phyloP scores from a whole-genome alignment of 352 stramenopile species.

The Phytophthora pisi region DNA sequence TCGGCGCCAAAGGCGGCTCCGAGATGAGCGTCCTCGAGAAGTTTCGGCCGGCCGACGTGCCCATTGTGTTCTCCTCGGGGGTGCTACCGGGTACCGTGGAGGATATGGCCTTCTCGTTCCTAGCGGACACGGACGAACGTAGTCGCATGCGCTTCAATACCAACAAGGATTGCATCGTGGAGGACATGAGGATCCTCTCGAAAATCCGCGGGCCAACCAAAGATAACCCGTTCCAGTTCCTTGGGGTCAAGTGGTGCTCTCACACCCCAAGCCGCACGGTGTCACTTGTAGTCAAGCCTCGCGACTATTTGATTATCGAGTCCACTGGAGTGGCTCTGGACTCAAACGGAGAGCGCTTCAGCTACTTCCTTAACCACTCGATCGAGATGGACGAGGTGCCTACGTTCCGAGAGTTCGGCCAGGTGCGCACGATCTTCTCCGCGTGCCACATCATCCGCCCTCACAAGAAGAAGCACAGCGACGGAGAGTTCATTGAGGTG shows the following conservation, averaged over 20 bases:
- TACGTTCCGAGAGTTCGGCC: conserved; percentile 32
- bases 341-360: conserved; percentile 36
- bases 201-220: conserved; percentile 26
- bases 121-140: conserved; percentile 41
- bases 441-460: conserved; percentile 44
- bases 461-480: not conserved
- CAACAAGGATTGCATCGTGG: conserved; percentile 24
- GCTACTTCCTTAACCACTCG: conserved; percentile 44
- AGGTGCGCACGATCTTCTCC: conserved; percentile 33
- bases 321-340: conserved; percentile 51
- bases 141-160: conserved; percentile 26
- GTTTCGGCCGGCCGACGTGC: conserved; percentile 38
- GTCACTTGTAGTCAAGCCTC: conserved; percentile 43
- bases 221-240: conserved; percentile 50
- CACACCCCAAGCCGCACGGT: conserved; percentile 17
- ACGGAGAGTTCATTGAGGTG: conserved; percentile 30
- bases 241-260: conserved; percentile 55
- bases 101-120: conserved; percentile 45
- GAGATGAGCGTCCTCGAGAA: conserved; percentile 41
- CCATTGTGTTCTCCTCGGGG: conserved; percentile 36
- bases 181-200: conserved; percentile 32
- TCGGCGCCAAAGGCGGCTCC: conserved; percentile 30
- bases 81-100: conserved; percentile 48
- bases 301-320: conserved; percentile 61
- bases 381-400: conserved; percentile 40